Evolutionary conservation across 345 rosid species (phyloP).

Genomic region (Alliaria petiolata): DNA sequence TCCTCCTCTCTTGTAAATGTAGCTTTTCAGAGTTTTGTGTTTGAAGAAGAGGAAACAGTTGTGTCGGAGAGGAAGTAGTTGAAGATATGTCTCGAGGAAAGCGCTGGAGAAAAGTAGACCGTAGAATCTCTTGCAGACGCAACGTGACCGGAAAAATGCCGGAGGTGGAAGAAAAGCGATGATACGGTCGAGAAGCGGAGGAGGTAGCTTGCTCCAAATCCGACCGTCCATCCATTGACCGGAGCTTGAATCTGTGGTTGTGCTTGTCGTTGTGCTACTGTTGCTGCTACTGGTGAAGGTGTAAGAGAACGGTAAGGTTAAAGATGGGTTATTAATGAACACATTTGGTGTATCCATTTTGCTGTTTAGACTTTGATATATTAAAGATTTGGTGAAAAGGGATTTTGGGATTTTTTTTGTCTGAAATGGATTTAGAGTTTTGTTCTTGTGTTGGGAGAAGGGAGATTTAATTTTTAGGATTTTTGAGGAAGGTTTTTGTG

Average conservation of each 20-base stretch:
- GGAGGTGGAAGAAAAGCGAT: conserved; percentile 90
- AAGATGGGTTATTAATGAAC: conserved; percentile 44
- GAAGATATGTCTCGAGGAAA: conserved; percentile 70
- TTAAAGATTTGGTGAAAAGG: background rate
- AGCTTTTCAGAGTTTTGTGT: conserved; percentile 53
- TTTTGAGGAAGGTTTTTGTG: conserved; percentile 13
- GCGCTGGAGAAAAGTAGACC: conserved; percentile 58
- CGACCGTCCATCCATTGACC: conserved; percentile 78
- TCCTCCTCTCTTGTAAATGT: conserved; percentile 44
- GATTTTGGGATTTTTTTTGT: background rate
- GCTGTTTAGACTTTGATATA: background rate
- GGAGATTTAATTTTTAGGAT: background rate
- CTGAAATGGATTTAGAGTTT: conserved; percentile 5
- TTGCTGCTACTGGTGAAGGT: conserved; percentile 58
- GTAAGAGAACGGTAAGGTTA: conserved; percentile 52
- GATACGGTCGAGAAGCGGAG: conserved; percentile 70
- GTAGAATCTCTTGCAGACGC: conserved; percentile 89
- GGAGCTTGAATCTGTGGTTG: conserved; percentile 8
- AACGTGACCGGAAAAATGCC: conserved; percentile 78
- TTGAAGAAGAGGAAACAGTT: conserved; percentile 87
- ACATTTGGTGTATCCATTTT: conserved; percentile 57
- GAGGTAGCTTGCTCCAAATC: conserved; percentile 87
- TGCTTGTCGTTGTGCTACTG: conserved; percentile 28
- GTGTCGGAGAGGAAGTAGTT: conserved; percentile 46
- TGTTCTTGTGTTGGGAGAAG: conserved; percentile 1